Evolutionary conservation across 202 grass and related monocot genomes (phyloP), one percentile per base, ranked within the genome.

Genomic region (Carex arenaria): DNA sequence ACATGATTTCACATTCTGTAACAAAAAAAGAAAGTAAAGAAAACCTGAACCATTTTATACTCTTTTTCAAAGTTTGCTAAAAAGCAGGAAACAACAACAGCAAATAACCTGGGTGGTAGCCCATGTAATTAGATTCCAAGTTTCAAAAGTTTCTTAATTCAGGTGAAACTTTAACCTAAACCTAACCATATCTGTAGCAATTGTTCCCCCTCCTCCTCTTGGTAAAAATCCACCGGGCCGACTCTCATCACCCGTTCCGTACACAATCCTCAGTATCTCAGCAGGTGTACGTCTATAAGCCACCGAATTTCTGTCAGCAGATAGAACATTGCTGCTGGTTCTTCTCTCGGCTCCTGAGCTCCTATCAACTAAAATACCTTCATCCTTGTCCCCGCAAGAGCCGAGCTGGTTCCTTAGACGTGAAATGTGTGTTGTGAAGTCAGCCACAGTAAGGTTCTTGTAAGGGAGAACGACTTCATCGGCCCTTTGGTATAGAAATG

Each of bases 251-350:
- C 75, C 79, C 0, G 88, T 92, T 1, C 89, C 94, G 34, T 97
- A 92, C 51, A 97, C 89, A 49, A 97, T 92, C 43, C 94, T 88
- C 20, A 97, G 86, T 10, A 90, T 87, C 84, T 94, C 94, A 1
- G 91, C 91, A 6, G 88, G 89, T 42, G 94, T 89, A 51, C 94
- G 87, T 67, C 85, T 74, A 82, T 91, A 97, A 11, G 84, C 91
- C 10, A 94, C 72, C 4, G 91, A 94, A 62, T 92, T 85, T 0
- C 65, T 53, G 7, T 90, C 86, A 12, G 88, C 94, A 49, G 89
- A 92, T 10, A 94, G 86, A 18, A 97, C 57, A 67, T 94, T 97
- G 80, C 88, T 90, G 59, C 76, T 78, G 80, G 89, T 92, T 28
- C 87, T 79, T 13, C 75, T 84, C 84, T 92, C 91, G 0, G 88